Evolutionary conservation across 108 stramenopile species (phyloP), one percentile per base, ranked within the genome.

Genomic region (Cyclotella choctawhatcheeana): DNA sequence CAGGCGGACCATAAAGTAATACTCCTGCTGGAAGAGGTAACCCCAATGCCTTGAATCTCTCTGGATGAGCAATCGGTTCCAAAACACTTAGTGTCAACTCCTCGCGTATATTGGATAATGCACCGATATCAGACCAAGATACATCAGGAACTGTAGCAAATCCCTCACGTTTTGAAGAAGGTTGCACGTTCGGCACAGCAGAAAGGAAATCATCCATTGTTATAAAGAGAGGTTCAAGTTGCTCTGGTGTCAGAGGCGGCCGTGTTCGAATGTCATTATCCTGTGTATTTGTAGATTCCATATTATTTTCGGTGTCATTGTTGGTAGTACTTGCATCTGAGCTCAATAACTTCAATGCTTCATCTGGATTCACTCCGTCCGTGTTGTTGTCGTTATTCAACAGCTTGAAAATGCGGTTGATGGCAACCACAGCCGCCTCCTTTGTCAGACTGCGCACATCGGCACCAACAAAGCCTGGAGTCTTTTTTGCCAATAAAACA

Each of bases 61-160:
- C 98, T 6, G 98, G 99, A 66, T 97, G 92, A 22, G 89, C 79
- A 58, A 99, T 99, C 13, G 98, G 98, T 76, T 98, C 98, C 50
- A 98, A 54, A 6, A 99, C 92, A 68, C 91, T 92, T 65, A 98
- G 56, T 6, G 85, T 76, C 64, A 99, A 78, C 76, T 99, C 99
- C 73, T 98, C 97, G 0, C 99, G 93, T 43, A 98, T 92, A 45
- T 74, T 59, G 30, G 82, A 63, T 27, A 97, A 67, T 8, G 93
- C 93, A 40, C 99, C 99, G 67, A 99, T 93, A 69, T 99, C 97
- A 64, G 88, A 82, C 99, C 99, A 99, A 0, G 93, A 89, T 4
- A 99, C 98, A 75, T 94, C 97, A 0, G 99, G 99, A 40, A 97
- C 97, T 3, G 96, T 97, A 16, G 99, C 98, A 80, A 99, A 99